Base-by-base conservation (phyloP, 768 basidiomycete species). In the Pisolithus tinctorius region DNA sequence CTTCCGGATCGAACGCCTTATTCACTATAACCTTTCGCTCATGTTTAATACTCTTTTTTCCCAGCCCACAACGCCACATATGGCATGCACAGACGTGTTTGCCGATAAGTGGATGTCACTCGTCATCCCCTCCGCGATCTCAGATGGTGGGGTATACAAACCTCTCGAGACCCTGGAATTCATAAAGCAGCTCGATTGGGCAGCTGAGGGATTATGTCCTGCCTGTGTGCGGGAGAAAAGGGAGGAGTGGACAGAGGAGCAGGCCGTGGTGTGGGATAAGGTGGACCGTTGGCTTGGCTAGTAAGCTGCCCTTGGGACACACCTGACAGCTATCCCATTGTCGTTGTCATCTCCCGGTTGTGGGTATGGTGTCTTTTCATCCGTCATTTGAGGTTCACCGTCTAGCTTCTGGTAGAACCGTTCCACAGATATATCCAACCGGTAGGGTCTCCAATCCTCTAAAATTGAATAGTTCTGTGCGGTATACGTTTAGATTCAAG, bases 21-120 rank as follows among this genome's bases (percentile, higher is more conserved):
- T 31, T 1, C 3, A 45, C 17, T 39, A 20, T 2, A 45, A 37
- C 26, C 26, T 39, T 42, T 23, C 40, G 17, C 43, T 51, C 25
- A 53, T 40, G 4, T 8, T 11, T 14, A 38, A 31, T 9, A 25
- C 11, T 41, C 29, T 30, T 50, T 60, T 36, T 31, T 46, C 42
- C 17, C 52, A 66, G 66, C 64, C 83, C 4, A 74, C 80, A 6
- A 81, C 82, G n/a, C 68, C 72, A 1, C 88, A 88, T 60, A 87
- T 87, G 84, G 68, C 68, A 4, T 89, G 88, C 65, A 88, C 86
- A 4, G 80, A 87, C 61, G 68, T 79, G 0, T 74, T 89, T 50
- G 88, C 86, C 1, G 83, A 83, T 47, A 72, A 68, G 47, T 89
- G 87, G 88, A 84, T 87, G 77, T 53, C 72, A 23, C 69, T 80